Conservation (phyloP, 768 basidiomycete genomes). For the Gymnopilus junonius region DNA sequence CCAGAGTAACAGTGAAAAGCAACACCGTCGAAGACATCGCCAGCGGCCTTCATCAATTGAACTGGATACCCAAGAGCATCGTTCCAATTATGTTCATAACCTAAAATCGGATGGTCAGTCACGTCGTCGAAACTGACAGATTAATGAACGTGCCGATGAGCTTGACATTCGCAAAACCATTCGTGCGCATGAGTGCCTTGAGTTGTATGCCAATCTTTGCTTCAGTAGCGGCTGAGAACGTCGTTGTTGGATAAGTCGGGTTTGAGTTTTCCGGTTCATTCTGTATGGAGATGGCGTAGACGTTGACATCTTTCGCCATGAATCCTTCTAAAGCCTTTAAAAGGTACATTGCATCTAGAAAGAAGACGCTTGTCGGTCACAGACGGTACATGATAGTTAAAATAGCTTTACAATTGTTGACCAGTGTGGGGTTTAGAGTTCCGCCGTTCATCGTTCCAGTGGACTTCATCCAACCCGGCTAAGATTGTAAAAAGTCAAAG, state of each 20-base stretch:
- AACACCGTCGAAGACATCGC: conserved; percentile 61
- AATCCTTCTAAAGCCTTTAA: conserved; percentile 57
- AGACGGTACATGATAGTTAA: not conserved
- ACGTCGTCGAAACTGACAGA: not conserved
- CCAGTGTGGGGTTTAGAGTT: conserved; percentile 49
- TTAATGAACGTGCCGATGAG: not conserved
- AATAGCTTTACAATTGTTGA: conserved; percentile 45
- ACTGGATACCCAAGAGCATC: conserved; percentile 58
- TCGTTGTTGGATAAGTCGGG: conserved; percentile 65
- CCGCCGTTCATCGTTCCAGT: conserved; percentile 69
- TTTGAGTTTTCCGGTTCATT: conserved; percentile 55
- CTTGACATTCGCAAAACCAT: not conserved
- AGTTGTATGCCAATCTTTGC: conserved; percentile 51
- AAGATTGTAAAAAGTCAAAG: not conserved
- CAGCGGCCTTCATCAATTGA: conserved; percentile 60
- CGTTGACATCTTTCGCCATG: conserved; percentile 53
- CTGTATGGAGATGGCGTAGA: conserved; percentile 67
- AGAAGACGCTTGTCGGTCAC: not conserved
- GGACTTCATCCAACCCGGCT: conserved; percentile 81
- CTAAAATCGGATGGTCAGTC: not conserved
- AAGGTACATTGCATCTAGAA: not conserved
- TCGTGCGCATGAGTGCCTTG: not conserved
- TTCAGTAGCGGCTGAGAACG: conserved; percentile 52
- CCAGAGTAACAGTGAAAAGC: conserved; percentile 75
- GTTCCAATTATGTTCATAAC: conserved; percentile 44